phyloP scores from a whole-genome alignment of 768 basidiomycete species.

The Rhodosporidiobolus odoratus region DNA sequence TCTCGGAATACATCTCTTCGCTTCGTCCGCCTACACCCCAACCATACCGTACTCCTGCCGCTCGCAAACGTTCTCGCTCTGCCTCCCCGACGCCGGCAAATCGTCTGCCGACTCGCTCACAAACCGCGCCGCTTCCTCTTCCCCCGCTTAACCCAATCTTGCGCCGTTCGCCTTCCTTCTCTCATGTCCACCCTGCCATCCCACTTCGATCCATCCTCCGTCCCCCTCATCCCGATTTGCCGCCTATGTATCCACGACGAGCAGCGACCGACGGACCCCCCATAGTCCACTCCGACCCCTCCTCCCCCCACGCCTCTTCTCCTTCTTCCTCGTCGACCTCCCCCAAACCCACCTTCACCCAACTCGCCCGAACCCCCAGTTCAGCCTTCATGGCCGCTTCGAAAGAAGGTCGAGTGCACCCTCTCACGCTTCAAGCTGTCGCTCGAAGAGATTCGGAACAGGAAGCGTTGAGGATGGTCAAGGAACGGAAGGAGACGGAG shows the following conservation, averaged over 20 bases:
- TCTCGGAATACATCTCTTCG: slow-evolving; percentile 9
- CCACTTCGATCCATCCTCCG: neutral
- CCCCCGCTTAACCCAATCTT: neutral
- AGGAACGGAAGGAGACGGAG: slow-evolving; percentile 18
- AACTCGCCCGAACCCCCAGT: slow-evolving; percentile 3
- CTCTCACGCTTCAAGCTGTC: slow-evolving; percentile 27
- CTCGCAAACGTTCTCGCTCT: neutral
- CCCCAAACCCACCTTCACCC: slow-evolving; percentile 1
- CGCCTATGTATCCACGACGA: neutral
- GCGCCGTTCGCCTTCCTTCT: neutral
- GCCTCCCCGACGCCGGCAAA: neutral
- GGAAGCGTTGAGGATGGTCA: slow-evolving; percentile 26
- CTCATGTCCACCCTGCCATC: no score
- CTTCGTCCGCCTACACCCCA: neutral
- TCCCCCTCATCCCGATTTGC: neutral
- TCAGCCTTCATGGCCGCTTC: slow-evolving; percentile 25
- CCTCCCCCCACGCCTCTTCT: neutral
- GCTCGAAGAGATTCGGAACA: slow-evolving; percentile 18
- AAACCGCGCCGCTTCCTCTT: neutral
- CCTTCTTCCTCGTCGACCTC: neutral
- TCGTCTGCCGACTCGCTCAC: neutral
- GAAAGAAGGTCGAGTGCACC: slow-evolving; percentile 4
- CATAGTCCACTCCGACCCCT: neutral
- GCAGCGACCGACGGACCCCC: neutral
- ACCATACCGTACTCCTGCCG: no score